Conservation (phyloP, 441 rosid genomes). For the Hura crepitans region DNA sequence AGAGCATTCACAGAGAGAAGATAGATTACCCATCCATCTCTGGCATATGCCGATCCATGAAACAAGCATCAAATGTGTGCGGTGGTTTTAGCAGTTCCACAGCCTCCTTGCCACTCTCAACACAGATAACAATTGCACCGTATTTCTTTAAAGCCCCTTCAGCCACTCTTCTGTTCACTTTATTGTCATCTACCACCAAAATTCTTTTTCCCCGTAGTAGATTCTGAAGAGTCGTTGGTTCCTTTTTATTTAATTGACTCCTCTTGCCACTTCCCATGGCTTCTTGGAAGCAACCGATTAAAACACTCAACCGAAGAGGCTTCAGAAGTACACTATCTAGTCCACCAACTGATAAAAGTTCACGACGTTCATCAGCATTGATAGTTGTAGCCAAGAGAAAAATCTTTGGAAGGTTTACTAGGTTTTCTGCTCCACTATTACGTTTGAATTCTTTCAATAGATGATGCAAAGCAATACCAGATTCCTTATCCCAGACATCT, state of each 20-base stretch:
- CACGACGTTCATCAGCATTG: constrained; percentile 36
- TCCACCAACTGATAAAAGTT: constrained; percentile 50
- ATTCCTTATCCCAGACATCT: constrained; percentile 68
- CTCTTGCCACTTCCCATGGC: constrained; percentile 56
- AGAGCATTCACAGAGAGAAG: background rate
- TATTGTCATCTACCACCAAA: constrained; percentile 92
- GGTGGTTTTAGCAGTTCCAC: constrained; percentile 69
- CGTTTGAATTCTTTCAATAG: constrained; percentile 32
- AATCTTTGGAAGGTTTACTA: constrained; percentile 44
- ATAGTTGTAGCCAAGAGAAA: constrained; percentile 60
- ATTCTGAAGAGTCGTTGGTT: constrained; percentile 45
- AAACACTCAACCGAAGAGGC: constrained; percentile 66
- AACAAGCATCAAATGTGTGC: constrained; percentile 81
- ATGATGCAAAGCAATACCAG: constrained; percentile 30
- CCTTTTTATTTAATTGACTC: constrained; percentile 43
- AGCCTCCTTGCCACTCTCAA: constrained; percentile 74
- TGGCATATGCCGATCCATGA: constrained; percentile 98
- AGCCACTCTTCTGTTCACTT: constrained; percentile 87
- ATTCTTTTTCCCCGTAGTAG: constrained; percentile 59
- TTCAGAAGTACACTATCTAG: constrained; percentile 59
- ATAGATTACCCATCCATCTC: constrained; percentile 87
- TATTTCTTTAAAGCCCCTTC: constrained; percentile 81
- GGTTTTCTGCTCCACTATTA: constrained; percentile 30
- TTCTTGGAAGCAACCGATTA: constrained; percentile 72
- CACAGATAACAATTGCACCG: constrained; percentile 82